phyloP scores from a whole-genome alignment of 257 asterid genomes.

The Dorcoceras hygrometricum region DNA sequence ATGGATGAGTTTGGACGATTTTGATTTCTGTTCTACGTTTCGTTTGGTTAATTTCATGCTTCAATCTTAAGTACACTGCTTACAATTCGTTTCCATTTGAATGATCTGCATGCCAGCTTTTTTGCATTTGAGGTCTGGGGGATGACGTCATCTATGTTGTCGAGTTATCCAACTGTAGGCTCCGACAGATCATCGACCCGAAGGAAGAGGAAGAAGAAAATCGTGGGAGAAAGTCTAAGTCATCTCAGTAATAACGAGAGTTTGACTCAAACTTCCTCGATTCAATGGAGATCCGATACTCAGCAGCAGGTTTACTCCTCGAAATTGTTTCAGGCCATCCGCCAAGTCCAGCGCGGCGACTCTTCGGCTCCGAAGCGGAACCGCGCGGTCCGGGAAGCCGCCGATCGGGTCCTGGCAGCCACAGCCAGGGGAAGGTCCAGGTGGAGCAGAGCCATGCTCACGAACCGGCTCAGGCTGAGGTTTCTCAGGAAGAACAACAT shows the following conservation, averaged over 20 bases:
- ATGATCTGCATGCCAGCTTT: neutral
- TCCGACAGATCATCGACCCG: slow-evolving; percentile 42
- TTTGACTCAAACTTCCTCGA: slow-evolving; percentile 19
- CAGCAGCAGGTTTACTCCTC: slow-evolving; percentile 84
- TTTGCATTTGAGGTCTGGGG: neutral
- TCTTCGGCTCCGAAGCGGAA: slow-evolving; percentile 34
- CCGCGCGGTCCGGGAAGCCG: slow-evolving; percentile 66
- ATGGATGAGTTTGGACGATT: no score
- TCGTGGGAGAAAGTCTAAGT: slow-evolving; percentile 25
- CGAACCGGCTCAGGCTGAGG: slow-evolving; percentile 65
- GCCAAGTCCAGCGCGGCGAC: slow-evolving; percentile 41
- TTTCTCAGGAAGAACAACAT: slow-evolving; percentile 58
- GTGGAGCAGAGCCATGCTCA: slow-evolving; percentile 93
- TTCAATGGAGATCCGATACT: slow-evolving; percentile 71
- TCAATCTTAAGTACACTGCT: no score
- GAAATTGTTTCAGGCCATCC: slow-evolving; percentile 77
- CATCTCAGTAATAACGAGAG: neutral
- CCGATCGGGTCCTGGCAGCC: slow-evolving; percentile 67
- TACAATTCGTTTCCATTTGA: no score
- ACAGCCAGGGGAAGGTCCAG: slow-evolving; percentile 76
- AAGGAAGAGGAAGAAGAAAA: slow-evolving; percentile 48
- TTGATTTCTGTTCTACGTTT: no score
- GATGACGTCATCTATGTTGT: slow-evolving; percentile 40
- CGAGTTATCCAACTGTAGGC: slow-evolving; percentile 40
- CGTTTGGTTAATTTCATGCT: no score